phyloP scores from a whole-genome alignment of 2,329 filamentous ascomycete species.

The Aspergillus niger region DNA sequence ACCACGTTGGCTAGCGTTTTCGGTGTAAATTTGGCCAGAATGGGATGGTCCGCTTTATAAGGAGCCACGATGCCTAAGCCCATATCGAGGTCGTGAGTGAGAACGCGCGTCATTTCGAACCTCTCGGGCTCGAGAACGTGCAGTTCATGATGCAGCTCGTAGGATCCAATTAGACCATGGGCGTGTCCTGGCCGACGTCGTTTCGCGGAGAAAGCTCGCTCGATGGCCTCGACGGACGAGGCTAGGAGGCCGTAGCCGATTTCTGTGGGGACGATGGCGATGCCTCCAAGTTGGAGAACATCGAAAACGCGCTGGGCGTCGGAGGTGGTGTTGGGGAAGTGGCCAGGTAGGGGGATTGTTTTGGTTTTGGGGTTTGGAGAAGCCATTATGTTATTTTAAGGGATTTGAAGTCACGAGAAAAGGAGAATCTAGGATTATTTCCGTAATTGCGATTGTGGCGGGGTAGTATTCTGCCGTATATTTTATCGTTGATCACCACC shows the following conservation, averaged over 20 bases:
- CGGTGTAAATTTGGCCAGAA: neutral
- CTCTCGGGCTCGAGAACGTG: slow-evolving; percentile 16
- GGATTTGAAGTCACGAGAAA: too few species aligned
- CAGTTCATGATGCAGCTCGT: slow-evolving; percentile 20
- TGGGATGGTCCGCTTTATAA: neutral
- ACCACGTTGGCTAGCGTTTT: neutral
- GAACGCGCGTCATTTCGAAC: neutral
- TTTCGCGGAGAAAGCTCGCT: slow-evolving; percentile 27
- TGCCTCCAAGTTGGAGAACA: slow-evolving; percentile 21
- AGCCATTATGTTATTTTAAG: neutral
- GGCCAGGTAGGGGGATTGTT: neutral
- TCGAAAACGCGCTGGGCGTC: slow-evolving; percentile 15
- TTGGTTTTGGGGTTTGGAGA: neutral
- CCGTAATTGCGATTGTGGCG: too few species aligned
- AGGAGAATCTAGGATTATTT: too few species aligned
- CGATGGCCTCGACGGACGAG: slow-evolving; percentile 16
- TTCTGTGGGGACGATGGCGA: slow-evolving; percentile 27
- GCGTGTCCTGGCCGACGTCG: slow-evolving; percentile 21
- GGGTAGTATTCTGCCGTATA: too few species aligned
- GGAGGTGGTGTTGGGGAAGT: neutral
- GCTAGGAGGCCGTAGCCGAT: slow-evolving; percentile 30
- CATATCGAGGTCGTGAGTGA: slow-evolving; percentile 4
- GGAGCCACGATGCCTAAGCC: slow-evolving; percentile 7
- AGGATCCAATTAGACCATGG: slow-evolving; percentile 25
- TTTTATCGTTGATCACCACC: too few species aligned